These are phyloP conservation scores for Oxytropis ochrocephala DNA, from an alignment of 306 rosid genomes.

Conservation along the genomic window DNA sequence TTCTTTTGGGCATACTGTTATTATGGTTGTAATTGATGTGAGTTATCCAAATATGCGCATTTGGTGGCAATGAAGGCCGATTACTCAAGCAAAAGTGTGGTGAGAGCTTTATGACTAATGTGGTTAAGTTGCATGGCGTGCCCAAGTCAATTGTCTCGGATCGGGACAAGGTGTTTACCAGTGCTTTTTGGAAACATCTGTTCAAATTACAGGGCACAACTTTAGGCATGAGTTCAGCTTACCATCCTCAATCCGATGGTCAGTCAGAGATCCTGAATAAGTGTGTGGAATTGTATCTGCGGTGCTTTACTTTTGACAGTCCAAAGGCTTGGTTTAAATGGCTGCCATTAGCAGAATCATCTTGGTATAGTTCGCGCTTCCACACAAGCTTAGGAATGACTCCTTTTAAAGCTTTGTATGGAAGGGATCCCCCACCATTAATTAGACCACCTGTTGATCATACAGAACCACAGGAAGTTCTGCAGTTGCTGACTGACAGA, in stretches of 20 bases:
- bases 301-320: background rate
- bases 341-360: too few relatives aligned
- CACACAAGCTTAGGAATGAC: too few relatives aligned
- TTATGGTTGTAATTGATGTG: background rate
- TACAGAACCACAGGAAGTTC: too few relatives aligned
- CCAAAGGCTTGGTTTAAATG: too few relatives aligned
- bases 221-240: background rate
- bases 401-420: too few relatives aligned
- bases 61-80: background rate
- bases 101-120: background rate
- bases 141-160: background rate
- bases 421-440: too few relatives aligned
- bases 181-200: background rate
- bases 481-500: too few relatives aligned
- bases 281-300: background rate
- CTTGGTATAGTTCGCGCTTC: too few relatives aligned
- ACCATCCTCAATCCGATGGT: background rate
- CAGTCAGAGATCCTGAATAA: background rate
- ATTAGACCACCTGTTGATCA: too few relatives aligned
- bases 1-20: background rate
- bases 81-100: background rate
- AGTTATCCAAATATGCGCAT: background rate
- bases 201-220: background rate
- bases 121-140: background rate
- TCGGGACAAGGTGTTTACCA: background rate